Evolutionary conservation across 2,329 filamentous ascomycete genomes (phyloP), one percentile per base, ranked within the genome.

Genomic region (Apiospora kogelbergensis): DNA sequence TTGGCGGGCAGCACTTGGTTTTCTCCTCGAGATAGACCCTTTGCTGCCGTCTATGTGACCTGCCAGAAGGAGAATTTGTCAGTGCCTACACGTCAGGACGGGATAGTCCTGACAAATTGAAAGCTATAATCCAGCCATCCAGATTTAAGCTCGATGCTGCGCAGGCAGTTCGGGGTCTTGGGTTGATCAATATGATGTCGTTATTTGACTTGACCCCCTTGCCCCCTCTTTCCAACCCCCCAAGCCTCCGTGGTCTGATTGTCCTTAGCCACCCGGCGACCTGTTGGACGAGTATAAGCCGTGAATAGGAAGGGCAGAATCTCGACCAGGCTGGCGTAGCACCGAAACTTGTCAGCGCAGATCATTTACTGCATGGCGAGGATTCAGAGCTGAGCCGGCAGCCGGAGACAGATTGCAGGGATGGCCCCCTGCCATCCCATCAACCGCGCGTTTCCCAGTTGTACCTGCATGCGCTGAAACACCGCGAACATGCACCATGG

Each of bases 381-480:
- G 17, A 15, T 6, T n/a, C 6, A 6, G 26, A 60, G 53, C 26
- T 60, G 53, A n/a, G n/a, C n/a, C n/a, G 40, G 17, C 11, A 15
- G 2, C 2, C 13, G 17, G 11, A 37, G 6, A 33, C 0, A 7
- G 33, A 33, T 10, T n/a, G 30, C 53, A 60, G 53, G 53, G 53
- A 37, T 60, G 30, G 17, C 11, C 53, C 53, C 53, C 53, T 60
- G 53, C 13, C 53, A n/a, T 60, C 53, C 53, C 53, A 33, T 60
- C 53, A n/a, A 37, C 53, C 33, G 53, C 53, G 4, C 53, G 53
- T 60, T 33, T 60, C 53, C 15, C n/a, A 33, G 37, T n/a, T 33
- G 53, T 37, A 60, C 53, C 53, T 60, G 53, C 53, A 60, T 33
- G 30, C 10, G 30, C 53, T 60, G 53, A 60, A 60, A 60, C 53